Evolutionary conservation across 2,329 filamentous ascomycete species (phyloP).

Genomic region (Paramyrothecium roridum): DNA sequence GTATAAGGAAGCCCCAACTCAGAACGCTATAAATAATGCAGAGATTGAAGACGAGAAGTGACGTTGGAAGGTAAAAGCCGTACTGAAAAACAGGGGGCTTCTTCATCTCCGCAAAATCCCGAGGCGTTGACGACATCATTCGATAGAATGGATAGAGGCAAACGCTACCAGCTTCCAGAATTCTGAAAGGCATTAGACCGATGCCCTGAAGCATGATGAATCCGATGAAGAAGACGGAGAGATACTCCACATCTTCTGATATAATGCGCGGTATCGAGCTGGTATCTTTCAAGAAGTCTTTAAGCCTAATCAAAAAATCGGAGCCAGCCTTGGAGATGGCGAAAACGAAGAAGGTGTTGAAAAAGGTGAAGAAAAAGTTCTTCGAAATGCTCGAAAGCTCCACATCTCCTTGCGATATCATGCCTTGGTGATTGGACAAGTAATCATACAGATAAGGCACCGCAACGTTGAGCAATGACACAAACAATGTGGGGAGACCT

Average conservation of each 20-base stretch:
- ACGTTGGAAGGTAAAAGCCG: constrained; percentile 91
- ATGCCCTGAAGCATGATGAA: constrained; percentile 91
- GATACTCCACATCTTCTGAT: constrained; percentile 68
- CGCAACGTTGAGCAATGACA: constrained; percentile 82
- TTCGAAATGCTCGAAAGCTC: constrained; percentile 95
- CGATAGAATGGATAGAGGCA: constrained; percentile 77
- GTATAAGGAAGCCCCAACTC: constrained; percentile 73
- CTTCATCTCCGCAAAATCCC: constrained; percentile 80
- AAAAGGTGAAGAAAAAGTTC: constrained; percentile 99
- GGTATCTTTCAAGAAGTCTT: constrained; percentile 74
- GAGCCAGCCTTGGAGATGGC: constrained; percentile 82
- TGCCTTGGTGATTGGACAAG: constrained; percentile 86
- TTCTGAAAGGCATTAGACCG: constrained; percentile 88
- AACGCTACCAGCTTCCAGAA: constrained; percentile 86
- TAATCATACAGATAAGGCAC: constrained; percentile 95
- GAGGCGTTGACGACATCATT: constrained; percentile 78
- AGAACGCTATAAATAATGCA: constrained; percentile 93
- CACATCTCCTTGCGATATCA: constrained; percentile 91
- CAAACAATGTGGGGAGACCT: constrained; percentile 78
- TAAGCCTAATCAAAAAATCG: constrained; percentile 69
- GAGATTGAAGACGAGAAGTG: constrained; percentile 89
- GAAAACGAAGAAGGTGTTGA: constrained; percentile 97
- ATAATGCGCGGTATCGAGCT: constrained; percentile 73
- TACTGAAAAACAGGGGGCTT: constrained; percentile 89
- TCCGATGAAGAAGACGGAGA: constrained; percentile 86